These are phyloP conservation scores for Rhodotorula sp. DNA, from an alignment of 1,284 basidiomycete genomes.

Conservation along the genomic window DNA sequence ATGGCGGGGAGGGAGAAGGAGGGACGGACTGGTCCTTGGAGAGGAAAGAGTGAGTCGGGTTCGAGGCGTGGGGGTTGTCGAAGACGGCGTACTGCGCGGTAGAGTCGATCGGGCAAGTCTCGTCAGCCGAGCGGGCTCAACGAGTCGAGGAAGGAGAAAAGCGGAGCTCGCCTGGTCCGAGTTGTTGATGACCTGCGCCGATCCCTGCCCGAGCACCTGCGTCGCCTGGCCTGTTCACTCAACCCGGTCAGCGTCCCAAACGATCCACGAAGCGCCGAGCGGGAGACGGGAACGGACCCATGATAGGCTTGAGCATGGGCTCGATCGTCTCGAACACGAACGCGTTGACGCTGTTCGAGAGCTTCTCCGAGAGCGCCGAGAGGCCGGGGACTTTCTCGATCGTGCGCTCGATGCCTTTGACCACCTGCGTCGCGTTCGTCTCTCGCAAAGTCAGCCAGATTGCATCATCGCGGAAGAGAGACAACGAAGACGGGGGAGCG, in stretches of 20 bases:
- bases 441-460: constrained; percentile 84
- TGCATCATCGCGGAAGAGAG: no score
- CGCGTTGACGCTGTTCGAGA: constrained; percentile 61
- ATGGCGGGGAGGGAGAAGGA: background rate
- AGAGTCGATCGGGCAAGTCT: constrained; percentile 19
- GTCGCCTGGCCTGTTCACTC: constrained; percentile 40
- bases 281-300: background rate
- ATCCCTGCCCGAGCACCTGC: constrained; percentile 46
- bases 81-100: constrained; percentile 38
- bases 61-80: constrained; percentile 47
- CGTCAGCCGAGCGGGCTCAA: no score
- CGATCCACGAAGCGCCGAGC: no score
- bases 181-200: constrained; percentile 48
- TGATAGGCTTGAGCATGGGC: constrained; percentile 24
- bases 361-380: constrained; percentile 70
- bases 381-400: constrained; percentile 69
- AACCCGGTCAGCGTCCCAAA: background rate
- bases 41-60: constrained; percentile 48
- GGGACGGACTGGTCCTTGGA: constrained; percentile 41
- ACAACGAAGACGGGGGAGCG: constrained; percentile 46
- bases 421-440: constrained; percentile 51
- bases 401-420: constrained; percentile 80
- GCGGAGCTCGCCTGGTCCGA: background rate
- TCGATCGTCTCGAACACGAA: constrained; percentile 51
- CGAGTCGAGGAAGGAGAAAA: no score